Evolutionary conservation across 495 filamentous ascomycete species (phyloP), one percentile per base, ranked within the genome.

Genomic region (Saxophila tyrrhenica): DNA sequence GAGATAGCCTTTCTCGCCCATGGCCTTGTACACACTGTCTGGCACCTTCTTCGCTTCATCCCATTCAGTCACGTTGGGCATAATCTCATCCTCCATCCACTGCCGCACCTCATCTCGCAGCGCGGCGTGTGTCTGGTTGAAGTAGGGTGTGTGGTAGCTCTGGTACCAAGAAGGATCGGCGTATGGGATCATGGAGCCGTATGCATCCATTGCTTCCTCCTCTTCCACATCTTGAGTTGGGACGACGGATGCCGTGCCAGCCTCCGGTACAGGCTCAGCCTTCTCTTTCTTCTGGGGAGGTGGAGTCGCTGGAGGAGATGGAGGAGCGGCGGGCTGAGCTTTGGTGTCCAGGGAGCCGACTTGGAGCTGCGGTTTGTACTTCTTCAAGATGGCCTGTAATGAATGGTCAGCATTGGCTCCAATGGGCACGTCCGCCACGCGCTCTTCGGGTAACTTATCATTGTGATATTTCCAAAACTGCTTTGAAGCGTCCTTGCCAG

Each of bases 391-490:
- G 51, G 84, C 79, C 62, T 85, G 81, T n/a, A n/a, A n/a, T n/a
- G n/a, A n/a, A n/a, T n/a, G n/a, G n/a, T n/a, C n/a, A n/a, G n/a
- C n/a, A n/a, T n/a, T n/a, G n/a, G n/a, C n/a, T n/a, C n/a, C n/a
- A 64, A 94, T 97, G 76, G 96, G 91, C 68, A 96, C 95, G 9
- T 9, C 71, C 95, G 95, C 91, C 91, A 96, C 73, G 35, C 35
- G 35, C 35, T 9, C 35, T 67, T 94, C 55, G n/a, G n/a, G n/a
- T n/a, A n/a, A n/a, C n/a, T n/a, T n/a, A n/a, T n/a, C n/a, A 63
- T 95, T 98, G 76, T 98, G 92, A 69, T 98, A 97, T 39, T 97
- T 99, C 92, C 92, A 99, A 75, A 99, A 99, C 67, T 95, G 94
- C 70, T 94, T 91, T 23, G 87, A 90, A 17, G 92, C 92, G 62